Base-by-base conservation (phyloP, 768 basidiomycete species). In the Peribolospora baueri region DNA sequence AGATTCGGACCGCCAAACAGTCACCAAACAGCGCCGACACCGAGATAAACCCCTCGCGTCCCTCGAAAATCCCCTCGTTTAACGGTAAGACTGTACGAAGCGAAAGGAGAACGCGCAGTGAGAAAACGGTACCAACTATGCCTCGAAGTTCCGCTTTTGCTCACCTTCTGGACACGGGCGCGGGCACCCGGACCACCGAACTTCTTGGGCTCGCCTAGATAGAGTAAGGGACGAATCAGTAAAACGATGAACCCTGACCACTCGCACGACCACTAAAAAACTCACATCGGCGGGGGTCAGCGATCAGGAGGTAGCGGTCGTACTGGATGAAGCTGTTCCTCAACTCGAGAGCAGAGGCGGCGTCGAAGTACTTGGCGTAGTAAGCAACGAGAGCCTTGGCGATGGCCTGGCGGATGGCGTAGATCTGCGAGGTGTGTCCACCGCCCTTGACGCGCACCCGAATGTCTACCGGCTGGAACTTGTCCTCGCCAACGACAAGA, bases 151-250 rank as follows among this genome's bases (percentile, higher is more conserved):
- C 51, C 45, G 25, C 64, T 13, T 53, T 5, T 51, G 58, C 60
- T 87, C 85, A 81, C 84, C 77, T 91, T 93, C 75, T 93, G 90
- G 72, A 88, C 81, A 74, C 88, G 84, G 57, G 88, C 87, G 77
- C 90, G 85, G 61, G 90, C 90, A 80, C 90, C 90, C 69, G 75
- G 76, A 75, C 90, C 90, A 77, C 90, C 91, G 69, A 97, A 95
- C 73, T 91, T 93, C 80, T 95, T 95, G 64, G 91, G 91, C 70
- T 97, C 91, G 81, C 83, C 84, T 74, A 91, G 81, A 72, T 80
- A 61, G 86, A 87, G 68, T 91, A 87, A 55, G 87, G 83, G 61
- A 90, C 88, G 65, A 90, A 25, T 25, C 25, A 25, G 25, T 25
- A 25, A 25, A 25, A 25, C 25, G 25, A 25, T 25, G 25, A 25